phyloP scores from a whole-genome alignment of 2,329 filamentous ascomycete species.

The Scleromitrula shiraiana region DNA sequence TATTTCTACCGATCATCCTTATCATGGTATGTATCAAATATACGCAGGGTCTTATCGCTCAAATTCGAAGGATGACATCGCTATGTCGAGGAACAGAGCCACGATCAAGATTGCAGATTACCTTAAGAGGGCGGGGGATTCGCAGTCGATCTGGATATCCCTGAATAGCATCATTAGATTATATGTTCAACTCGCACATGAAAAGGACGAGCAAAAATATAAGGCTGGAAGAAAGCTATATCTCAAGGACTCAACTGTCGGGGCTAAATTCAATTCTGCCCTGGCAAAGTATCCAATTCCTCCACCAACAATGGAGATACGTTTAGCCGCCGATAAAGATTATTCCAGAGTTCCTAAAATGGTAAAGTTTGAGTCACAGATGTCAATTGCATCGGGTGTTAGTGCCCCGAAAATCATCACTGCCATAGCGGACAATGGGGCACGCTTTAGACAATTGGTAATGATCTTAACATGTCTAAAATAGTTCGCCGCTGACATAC shows the following conservation, averaged over 20 bases:
- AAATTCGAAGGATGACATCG: constrained; percentile 65
- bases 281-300: constrained; percentile 64
- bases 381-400: constrained; percentile 81
- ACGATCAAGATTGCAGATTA: constrained; percentile 61
- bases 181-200: constrained; percentile 57
- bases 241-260: constrained; percentile 56
- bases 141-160: constrained; percentile 54
- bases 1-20: constrained; percentile 89
- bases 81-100: constrained; percentile 64
- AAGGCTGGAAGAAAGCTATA: constrained; percentile 58
- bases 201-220: constrained; percentile 54
- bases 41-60: constrained; percentile 71
- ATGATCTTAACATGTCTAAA: not conserved
- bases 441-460: constrained; percentile 75
- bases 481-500: constrained; percentile 17
- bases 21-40: constrained; percentile 95
- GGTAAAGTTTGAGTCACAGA: constrained; percentile 60
- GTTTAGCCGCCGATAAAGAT: constrained; percentile 62
- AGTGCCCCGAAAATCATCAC: constrained; percentile 93
- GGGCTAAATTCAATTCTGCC: constrained; percentile 52
- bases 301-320: constrained; percentile 81
- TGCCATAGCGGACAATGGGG: constrained; percentile 68
- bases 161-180: constrained; percentile 67
- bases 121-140: constrained; percentile 40
- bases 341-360: constrained; percentile 75